phyloP scores from a whole-genome alignment of 495 filamentous ascomycete species.

The Talaromyces wortmannii region DNA sequence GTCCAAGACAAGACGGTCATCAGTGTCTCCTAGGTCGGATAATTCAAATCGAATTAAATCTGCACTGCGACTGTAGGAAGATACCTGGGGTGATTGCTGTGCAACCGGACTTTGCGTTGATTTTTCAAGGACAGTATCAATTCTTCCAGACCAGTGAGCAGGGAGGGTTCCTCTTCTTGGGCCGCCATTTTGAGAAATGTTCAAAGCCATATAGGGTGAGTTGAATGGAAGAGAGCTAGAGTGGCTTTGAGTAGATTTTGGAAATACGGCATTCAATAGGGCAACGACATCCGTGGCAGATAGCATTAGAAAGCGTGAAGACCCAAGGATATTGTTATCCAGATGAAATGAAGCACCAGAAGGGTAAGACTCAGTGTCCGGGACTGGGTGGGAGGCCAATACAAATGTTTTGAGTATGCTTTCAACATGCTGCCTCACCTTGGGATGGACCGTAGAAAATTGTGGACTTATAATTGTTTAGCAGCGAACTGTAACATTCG shows the following conservation, averaged over 20 bases:
- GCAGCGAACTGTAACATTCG: background rate
- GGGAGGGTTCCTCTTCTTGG: background rate
- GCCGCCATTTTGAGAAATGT: background rate
- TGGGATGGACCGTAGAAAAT: conserved; percentile 37
- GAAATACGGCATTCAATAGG: conserved; percentile 36
- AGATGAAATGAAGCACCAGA: background rate
- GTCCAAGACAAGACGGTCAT: conserved; percentile 24
- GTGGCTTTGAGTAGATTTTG: conserved; percentile 6
- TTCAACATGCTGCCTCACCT: conserved; percentile 67
- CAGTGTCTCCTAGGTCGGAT: conserved; percentile 28
- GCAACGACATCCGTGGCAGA: conserved; percentile 32
- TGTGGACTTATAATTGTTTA: conserved; percentile 24
- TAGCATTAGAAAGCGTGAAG: conserved; percentile 26
- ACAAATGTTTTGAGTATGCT: conserved; percentile 48
- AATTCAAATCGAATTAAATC: conserved; percentile 39
- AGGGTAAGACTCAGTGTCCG: background rate
- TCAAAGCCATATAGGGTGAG: background rate
- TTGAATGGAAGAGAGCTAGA: background rate
- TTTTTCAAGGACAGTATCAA: conserved; percentile 1
- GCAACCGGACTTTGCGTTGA: background rate
- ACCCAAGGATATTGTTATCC: background rate
- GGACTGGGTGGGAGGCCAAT: background rate
- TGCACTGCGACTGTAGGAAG: conserved; percentile 20
- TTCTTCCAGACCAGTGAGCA: conserved; percentile 7
- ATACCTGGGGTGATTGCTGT: background rate